Evolutionary conservation across 2,329 filamentous ascomycete genomes (phyloP).

Genomic region (Trichoderma sp.): DNA sequence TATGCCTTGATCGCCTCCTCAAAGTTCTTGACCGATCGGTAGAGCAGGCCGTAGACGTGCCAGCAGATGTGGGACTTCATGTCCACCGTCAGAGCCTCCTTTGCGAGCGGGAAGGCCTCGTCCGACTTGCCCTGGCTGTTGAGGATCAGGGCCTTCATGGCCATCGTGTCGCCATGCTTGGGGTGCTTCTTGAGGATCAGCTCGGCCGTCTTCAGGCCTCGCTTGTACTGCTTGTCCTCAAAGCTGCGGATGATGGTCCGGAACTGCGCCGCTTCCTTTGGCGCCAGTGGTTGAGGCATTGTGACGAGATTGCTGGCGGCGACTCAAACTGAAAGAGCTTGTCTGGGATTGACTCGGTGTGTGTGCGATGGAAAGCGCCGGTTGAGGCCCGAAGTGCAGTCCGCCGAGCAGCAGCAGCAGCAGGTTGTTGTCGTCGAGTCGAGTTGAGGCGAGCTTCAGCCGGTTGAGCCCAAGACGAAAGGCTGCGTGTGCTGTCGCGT

Average conservation of each 20-base stretch:
- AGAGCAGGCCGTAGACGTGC: slow-evolving; percentile 97
- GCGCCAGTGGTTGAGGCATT: slow-evolving; percentile 73
- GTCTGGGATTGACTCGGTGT: neutral
- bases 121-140: slow-evolving; percentile 90
- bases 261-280: slow-evolving; percentile 94
- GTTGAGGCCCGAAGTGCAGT: neutral
- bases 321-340: neutral
- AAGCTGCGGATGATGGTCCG: slow-evolving; percentile 93
- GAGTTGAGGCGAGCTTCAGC: neutral
- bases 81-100: slow-evolving; percentile 87
- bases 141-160: slow-evolving; percentile 97
- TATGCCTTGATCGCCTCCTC: slow-evolving; percentile 99
- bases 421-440: neutral
- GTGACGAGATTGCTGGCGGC: slow-evolving; percentile 31
- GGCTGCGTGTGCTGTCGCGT: slow-evolving; percentile 3
- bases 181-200: slow-evolving; percentile 94
- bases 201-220: slow-evolving; percentile 89
- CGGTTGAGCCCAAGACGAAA: neutral
- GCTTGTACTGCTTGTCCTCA: slow-evolving; percentile 97
- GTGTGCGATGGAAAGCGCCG: neutral
- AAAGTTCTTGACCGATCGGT: slow-evolving; percentile 93
- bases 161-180: slow-evolving; percentile 96
- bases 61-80: slow-evolving; percentile 99
- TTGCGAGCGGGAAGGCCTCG: slow-evolving; percentile 91
- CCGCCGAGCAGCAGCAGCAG: neutral